phyloP scores from a whole-genome alignment of 164 flowering plant genomes.

The Tetrastigma voinierianum region DNA sequence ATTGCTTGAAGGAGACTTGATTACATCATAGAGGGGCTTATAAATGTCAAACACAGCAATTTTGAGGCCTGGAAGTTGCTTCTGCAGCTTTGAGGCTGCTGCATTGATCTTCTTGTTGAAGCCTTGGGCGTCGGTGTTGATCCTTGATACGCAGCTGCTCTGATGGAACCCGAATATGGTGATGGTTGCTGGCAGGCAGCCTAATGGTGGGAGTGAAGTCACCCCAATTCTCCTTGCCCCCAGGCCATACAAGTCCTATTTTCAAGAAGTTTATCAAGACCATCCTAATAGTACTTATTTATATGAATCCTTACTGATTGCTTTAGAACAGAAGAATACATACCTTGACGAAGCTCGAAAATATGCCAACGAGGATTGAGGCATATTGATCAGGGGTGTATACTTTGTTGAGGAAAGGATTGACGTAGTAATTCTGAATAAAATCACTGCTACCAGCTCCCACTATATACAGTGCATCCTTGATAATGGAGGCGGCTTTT shows the following conservation, averaged over 20 bases:
- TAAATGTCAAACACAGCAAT: slow-evolving; percentile 77
- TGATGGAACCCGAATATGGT: slow-evolving; percentile 62
- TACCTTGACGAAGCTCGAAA: slow-evolving; percentile 72
- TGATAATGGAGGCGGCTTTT: slow-evolving; percentile 64
- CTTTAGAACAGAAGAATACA: background rate
- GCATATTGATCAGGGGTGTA: slow-evolving; percentile 75
- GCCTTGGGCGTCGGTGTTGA: slow-evolving; percentile 63
- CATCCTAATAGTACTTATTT: no score
- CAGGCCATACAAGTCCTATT: slow-evolving; percentile 58
- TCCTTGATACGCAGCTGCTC: slow-evolving; percentile 54
- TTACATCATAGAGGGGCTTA: slow-evolving; percentile 64
- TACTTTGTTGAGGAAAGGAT: slow-evolving; percentile 66
- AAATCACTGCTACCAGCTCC: slow-evolving; percentile 81
- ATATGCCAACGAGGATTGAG: slow-evolving; percentile 44
- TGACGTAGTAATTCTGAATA: slow-evolving; percentile 80
- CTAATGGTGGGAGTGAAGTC: slow-evolving; percentile 85
- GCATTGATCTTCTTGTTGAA: slow-evolving; percentile 72
- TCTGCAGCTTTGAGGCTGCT: slow-evolving; percentile 47
- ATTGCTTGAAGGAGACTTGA: slow-evolving; percentile 47
- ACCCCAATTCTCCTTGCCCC: slow-evolving; percentile 89
- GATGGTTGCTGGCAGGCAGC: slow-evolving; percentile 75
- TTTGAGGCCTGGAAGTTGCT: slow-evolving; percentile 59
- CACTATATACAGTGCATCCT: slow-evolving; percentile 59
- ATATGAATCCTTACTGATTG: no score
- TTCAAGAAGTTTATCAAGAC: background rate